Evolutionary conservation across 2,329 filamentous ascomycete genomes (phyloP).

Genomic region (Polychaeton citri): DNA sequence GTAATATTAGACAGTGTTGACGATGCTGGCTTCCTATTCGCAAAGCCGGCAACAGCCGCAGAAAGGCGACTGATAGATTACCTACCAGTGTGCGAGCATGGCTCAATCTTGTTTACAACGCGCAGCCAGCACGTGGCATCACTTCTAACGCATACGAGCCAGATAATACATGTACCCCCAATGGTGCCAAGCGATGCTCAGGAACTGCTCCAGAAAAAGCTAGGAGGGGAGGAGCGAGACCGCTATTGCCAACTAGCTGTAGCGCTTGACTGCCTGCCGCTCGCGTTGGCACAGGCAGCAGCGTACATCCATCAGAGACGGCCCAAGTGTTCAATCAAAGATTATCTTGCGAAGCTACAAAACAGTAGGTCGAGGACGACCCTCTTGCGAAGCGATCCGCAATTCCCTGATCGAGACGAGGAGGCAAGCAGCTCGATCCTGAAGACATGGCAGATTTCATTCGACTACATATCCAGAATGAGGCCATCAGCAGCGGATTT

Average conservation of each 20-base stretch:
- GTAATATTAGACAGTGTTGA: slow-evolving; percentile 15
- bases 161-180: slow-evolving; percentile 9
- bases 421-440: slow-evolving; percentile 9
- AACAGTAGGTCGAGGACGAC: background rate
- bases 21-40: slow-evolving; percentile 6
- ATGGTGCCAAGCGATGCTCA: slow-evolving; percentile 12
- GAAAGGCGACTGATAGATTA: slow-evolving; percentile 5
- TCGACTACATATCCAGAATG: slow-evolving; percentile 8
- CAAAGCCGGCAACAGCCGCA: background rate
- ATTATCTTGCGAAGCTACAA: slow-evolving; percentile 24
- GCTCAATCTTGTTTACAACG: slow-evolving; percentile 11
- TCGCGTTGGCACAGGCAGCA: slow-evolving; percentile 22
- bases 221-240: slow-evolving; percentile 3
- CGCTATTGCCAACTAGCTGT: slow-evolving; percentile 5
- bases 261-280: slow-evolving; percentile 21
- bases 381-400: background rate
- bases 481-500: background rate
- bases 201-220: slow-evolving; percentile 12
- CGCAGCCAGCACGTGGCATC: slow-evolving; percentile 7
- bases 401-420: slow-evolving; percentile 5
- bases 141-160: slow-evolving; percentile 6
- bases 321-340: slow-evolving; percentile 17
- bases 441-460: slow-evolving; percentile 12
- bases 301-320: slow-evolving; percentile 18
- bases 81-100: slow-evolving; percentile 8